These are phyloP conservation scores for Termitomyces sp. DNA, from an alignment of 768 basidiomycete species.

Conservation along the genomic window DNA sequence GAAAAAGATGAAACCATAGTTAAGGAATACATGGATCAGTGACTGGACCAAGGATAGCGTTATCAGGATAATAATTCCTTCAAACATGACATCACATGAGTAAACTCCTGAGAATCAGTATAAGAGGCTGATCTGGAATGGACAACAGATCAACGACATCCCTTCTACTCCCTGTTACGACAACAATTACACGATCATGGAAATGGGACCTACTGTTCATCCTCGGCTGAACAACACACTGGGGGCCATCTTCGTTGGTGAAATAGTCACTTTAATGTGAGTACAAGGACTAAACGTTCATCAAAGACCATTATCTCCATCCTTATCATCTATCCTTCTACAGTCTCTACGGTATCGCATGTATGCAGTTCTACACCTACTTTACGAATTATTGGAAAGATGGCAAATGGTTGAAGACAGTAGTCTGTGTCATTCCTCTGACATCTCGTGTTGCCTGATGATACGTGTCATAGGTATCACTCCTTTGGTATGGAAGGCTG, in stretches of 20 bases:
- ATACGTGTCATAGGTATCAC: not conserved
- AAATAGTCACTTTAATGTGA: not conserved
- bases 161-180: not conserved
- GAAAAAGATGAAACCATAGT: too few relatives aligned
- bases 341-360: conserved; percentile 4
- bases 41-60: too few relatives aligned
- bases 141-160: too few relatives aligned
- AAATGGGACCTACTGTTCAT: not conserved
- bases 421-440: not conserved
- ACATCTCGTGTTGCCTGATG: not conserved
- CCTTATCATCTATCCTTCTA: not conserved
- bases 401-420: not conserved
- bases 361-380: conserved; percentile 1
- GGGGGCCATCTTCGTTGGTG: not conserved
- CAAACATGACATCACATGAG: too few relatives aligned
- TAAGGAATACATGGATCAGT: too few relatives aligned
- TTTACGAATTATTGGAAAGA: not conserved
- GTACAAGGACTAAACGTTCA: too few relatives aligned
- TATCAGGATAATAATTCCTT: too few relatives aligned
- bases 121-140: not conserved
- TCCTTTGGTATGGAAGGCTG: conserved; percentile 1
- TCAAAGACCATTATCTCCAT: not conserved
- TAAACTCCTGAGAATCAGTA: too few relatives aligned
- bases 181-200: not conserved
- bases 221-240: not conserved